Base-by-base conservation (phyloP, 257 asterid species). In the Ilex asprella region DNA sequence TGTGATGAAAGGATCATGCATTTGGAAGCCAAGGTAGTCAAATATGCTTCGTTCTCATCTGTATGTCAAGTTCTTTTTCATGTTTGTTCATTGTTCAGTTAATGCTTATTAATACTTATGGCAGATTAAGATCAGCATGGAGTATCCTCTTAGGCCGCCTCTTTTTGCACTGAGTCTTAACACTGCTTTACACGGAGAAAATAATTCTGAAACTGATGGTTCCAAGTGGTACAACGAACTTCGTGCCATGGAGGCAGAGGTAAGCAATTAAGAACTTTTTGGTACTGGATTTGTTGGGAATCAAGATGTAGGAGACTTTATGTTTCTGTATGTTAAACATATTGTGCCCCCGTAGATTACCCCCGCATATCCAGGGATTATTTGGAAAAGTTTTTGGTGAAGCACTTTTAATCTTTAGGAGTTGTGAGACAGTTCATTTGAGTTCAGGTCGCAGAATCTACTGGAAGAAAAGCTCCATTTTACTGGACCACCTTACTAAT, bases 211-310 rank as follows among this genome's bases (percentile, higher is more conserved):
- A 78, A 69, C 67, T 39, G 70, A 65, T 58, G 77, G 78, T 68
- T 71, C 92, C 1, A 81, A 78, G 72, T 85, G 85, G 82, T 84
- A 77, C 75, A 93, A 93, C 73, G 99, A 93, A 76, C 96, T 93
- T 51, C 84, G 96, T 63, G 93, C 97, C 56, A 77, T 93, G 84
- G 97, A 93, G 76, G 86, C 97, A 67, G 97, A 93, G 97, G 99
- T 93, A 69, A 70, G 81, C 15, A 10, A 2, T 10, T 10, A 10
- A 21, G 27, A 21, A 46, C 52, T 11, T 10, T 46, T 7, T 10
- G 13, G 14, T 10, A 2, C 13, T 46, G 3, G 27, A 21, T 21
- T 21, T 21, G 27, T 11, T 41, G 1, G 7, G 12, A 0, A 41
- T 41, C 47, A 6, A 6, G 47, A 41, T 7, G 7, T 11, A 11